Evolutionary conservation across 768 basidiomycete genomes (phyloP).

Genomic region (Hirschioporus abietinus): DNA sequence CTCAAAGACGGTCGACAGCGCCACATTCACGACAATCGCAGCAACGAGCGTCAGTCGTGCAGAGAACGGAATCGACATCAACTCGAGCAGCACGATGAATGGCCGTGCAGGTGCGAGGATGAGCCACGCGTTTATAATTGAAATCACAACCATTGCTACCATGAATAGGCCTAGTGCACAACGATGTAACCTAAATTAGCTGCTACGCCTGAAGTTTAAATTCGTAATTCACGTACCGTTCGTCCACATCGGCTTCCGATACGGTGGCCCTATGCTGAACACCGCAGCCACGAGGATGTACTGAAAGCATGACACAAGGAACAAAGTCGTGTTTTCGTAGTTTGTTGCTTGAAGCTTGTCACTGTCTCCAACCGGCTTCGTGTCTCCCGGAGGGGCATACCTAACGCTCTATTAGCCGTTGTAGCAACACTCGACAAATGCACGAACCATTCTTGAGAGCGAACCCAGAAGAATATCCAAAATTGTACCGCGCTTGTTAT

Average conservation of each 20-base stretch:
- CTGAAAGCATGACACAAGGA: constrained; percentile 96
- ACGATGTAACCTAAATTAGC: constrained; percentile 2
- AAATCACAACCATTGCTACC: constrained; percentile 62
- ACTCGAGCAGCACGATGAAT: constrained; percentile 58
- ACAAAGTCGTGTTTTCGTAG: constrained; percentile 89
- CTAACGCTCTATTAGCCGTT: constrained; percentile 30
- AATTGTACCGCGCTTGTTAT: constrained; percentile 79
- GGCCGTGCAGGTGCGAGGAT: constrained; percentile 64
- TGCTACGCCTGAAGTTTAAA: constrained; percentile 1
- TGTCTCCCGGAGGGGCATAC: constrained; percentile 67
- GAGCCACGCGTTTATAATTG: constrained; percentile 70
- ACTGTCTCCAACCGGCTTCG: constrained; percentile 39
- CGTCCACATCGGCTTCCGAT: constrained; percentile 90
- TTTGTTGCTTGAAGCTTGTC: constrained; percentile 79
- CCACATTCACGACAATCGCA: constrained; percentile 66
- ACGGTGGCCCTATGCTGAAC: constrained; percentile 97
- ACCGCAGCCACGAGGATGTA: constrained; percentile 96
- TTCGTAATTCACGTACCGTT: constrained; percentile 57
- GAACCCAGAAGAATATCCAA: constrained; percentile 88
- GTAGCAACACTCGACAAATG: constrained; percentile 3
- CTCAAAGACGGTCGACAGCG: constrained; percentile 70
- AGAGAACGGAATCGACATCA: constrained; percentile 66
- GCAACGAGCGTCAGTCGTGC: constrained; percentile 68
- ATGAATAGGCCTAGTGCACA: constrained; percentile 66
- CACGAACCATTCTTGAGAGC: constrained; percentile 74